Evolutionary conservation across 1,284 basidiomycete species (phyloP), one percentile per base, ranked within the genome.

Genomic region (Malassezia psittaci): DNA sequence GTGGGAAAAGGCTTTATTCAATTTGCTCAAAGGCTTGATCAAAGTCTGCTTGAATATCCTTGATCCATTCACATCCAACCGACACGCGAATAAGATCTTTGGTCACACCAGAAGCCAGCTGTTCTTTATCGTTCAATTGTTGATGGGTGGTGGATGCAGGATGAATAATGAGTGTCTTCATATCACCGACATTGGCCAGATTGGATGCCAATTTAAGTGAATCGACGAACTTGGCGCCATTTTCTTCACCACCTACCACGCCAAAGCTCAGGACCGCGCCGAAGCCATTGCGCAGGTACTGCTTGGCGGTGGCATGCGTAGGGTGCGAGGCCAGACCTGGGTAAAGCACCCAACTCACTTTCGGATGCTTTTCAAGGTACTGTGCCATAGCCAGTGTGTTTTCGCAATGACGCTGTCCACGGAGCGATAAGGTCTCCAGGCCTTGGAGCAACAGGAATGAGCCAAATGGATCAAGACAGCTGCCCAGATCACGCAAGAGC

Each of bases 251-350:
- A 44, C 84, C 86, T 72, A 85, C 84, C 67, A 89, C 76, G 12
- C 88, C 88, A 68, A 93, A 90, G 71, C 81, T 85, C 49, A 91
- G 77, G 55, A 91, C 82, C 46, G 87, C 88, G 13, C 88, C 87
- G 59, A 80, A 90, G 7, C 72, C 72, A 47, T 58, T 57, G 43
- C 56, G 51, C 24, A 76, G 64, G 58, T 69, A 69, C 62, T 73
- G 79, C 68, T 81, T 80, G 13, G 85, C 88, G 6, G 79, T 69
- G 49, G 75, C 75, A 75, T 90, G 79, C 37, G 81, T 83, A 4
- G 79, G 75, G 75, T 90, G 88, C 11, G 75, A 78, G 53, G 77
- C 68, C 3, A 89, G 81, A 19, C 88, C 88, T 37, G 85, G 81
- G 72, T 90, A 91, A 0, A 83, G 85, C 7, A 91, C 86, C 87